Evolutionary conservation across 257 asterid species (phyloP).

Genomic region (Solanum ossicruentum): DNA sequence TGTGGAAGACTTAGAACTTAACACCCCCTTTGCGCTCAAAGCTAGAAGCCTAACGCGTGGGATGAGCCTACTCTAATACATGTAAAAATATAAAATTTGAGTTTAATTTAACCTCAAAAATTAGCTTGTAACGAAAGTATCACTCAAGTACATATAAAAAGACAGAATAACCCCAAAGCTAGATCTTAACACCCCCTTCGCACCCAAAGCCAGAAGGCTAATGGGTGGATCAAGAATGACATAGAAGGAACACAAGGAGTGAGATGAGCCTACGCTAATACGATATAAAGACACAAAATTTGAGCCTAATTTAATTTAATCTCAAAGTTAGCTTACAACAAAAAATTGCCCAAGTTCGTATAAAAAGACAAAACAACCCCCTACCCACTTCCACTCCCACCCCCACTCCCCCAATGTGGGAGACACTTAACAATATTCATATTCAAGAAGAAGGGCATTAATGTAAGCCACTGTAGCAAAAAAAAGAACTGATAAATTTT

Average conservation of each 20-base stretch:
- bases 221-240: not conserved
- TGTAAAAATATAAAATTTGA: not conserved
- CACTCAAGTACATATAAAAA: not conserved
- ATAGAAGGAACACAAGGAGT: not conserved
- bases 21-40: not conserved
- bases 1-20: not conserved
- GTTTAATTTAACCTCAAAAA: too few species aligned
- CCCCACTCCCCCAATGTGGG: not conserved
- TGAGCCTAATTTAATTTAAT: not conserved
- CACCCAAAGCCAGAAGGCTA: not conserved
- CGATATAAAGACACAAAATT: not conserved
- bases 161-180: not conserved
- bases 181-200: not conserved
- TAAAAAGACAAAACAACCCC: not conserved
- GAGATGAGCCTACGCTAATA: fast-evolving
- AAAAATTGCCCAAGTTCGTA: not conserved
- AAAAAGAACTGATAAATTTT: not conserved
- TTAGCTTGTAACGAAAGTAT: too few species aligned
- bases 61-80: fast-evolving
- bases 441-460: not conserved
- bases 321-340: not conserved
- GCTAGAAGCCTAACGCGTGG: not conserved
- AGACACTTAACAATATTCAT: not conserved
- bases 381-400: too few species aligned
- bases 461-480: not conserved